phyloP scores from a whole-genome alignment of 371 early-diverging fungal genomes.

The Mortierella sp. region DNA sequence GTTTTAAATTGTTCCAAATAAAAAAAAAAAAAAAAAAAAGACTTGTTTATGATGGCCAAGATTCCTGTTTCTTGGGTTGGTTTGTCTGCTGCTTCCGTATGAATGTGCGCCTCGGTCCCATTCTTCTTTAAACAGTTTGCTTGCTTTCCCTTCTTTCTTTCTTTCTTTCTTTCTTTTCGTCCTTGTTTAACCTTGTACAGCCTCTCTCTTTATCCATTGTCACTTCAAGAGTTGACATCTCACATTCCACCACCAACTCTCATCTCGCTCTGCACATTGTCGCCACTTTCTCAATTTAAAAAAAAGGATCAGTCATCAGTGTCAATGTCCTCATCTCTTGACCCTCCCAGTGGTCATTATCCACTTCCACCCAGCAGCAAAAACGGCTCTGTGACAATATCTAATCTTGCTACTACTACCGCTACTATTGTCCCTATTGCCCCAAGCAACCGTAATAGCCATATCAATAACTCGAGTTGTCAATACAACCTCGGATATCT shows the following conservation, averaged over 20 bases:
- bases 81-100: conserved; percentile 20
- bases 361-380: not conserved
- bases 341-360: not conserved
- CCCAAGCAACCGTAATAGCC: not conserved
- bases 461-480: no score
- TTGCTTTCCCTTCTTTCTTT: conserved; percentile 1
- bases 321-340: conserved; percentile 16
- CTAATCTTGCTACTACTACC: no score
- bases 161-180: not conserved
- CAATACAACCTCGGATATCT: not conserved
- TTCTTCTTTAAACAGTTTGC: no score
- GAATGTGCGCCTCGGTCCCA: no score
- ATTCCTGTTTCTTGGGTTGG: conserved; percentile 35
- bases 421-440: no score
- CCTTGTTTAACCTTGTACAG: not conserved
- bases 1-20: not conserved
- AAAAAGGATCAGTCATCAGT: not conserved
- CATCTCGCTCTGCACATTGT: no score
- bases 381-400: not conserved
- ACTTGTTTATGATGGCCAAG: conserved; percentile 2
- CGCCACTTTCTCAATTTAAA: conserved; percentile 5
- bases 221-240: no score
- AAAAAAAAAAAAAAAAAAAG: no score
- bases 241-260: no score
- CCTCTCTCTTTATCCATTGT: no score